A percentile compares a stretch with the other conserved stretches of the same genome.
These are phyloP conservation scores for Debaryomycetaceae sp. DNA, from an alignment of 1,139 yeast species.

Conservation along the genomic window DNA sequence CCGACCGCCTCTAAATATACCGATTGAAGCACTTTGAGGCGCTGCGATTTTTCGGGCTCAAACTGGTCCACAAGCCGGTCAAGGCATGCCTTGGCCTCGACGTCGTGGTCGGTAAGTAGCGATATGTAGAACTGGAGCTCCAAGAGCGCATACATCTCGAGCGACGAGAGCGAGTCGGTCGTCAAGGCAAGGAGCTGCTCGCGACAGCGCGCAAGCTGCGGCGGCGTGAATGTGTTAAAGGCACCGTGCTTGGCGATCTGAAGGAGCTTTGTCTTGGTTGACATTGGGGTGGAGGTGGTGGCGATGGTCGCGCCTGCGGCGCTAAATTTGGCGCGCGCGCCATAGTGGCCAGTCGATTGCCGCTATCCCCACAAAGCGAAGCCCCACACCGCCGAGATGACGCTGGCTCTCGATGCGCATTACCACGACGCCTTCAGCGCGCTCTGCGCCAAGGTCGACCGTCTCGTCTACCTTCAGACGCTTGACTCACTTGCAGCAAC, in stretches of 20 bases:
- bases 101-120: constrained; percentile 60
- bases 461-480: constrained; percentile 27
- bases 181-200: constrained; percentile 28
- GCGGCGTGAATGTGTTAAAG: constrained; percentile 34
- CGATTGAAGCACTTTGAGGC: constrained; percentile 54
- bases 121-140: constrained; percentile 72
- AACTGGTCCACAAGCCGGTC: constrained; percentile 66
- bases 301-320: no score
- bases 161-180: constrained; percentile 31
- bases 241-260: constrained; percentile 28
- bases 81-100: constrained; percentile 63
- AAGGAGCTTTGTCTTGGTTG: constrained; percentile 23
- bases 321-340: no score
- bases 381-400: no score
- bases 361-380: no score
- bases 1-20: constrained; percentile 55
- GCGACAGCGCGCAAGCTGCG: constrained; percentile 27
- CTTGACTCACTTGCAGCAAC: constrained; percentile 15
- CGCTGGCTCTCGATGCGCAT: constrained; percentile 2
- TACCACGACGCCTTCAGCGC: constrained; percentile 10
- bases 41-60: constrained; percentile 47
- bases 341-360: no score
- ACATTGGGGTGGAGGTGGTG: no score
- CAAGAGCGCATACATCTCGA: constrained; percentile 54
- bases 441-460: constrained; percentile 22